Evolutionary conservation across 2,329 filamentous ascomycete species (phyloP).

Genomic region (Fusarium circinatum): DNA sequence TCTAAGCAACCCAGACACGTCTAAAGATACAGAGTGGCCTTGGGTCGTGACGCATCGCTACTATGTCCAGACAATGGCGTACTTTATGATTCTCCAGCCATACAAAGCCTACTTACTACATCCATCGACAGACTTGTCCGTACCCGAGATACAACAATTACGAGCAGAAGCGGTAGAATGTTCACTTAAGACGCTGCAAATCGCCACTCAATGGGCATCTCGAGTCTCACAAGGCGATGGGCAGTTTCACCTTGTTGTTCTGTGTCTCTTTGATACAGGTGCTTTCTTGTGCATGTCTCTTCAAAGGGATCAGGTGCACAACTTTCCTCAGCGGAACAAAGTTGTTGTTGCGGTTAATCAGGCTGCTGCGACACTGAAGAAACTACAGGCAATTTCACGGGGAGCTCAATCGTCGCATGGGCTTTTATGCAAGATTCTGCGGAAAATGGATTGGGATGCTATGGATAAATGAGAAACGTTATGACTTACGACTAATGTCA

Average conservation of each 20-base stretch:
- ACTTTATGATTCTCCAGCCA: slow-evolving; percentile 13
- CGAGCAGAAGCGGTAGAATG: not conserved
- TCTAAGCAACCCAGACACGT: not conserved
- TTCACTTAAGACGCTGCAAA: not conserved
- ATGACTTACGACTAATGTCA: not conserved
- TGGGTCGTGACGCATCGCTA: slow-evolving; percentile 12
- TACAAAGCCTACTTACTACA: not conserved
- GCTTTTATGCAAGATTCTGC: not conserved
- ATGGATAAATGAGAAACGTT: not conserved
- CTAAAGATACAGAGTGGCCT: not conserved
- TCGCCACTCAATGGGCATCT: slow-evolving; percentile 5
- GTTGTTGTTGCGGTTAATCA: not conserved
- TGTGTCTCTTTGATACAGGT: slow-evolving; percentile 6
- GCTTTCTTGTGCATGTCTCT: slow-evolving; percentile 6
- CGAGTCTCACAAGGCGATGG: not conserved
- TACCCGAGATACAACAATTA: not conserved
- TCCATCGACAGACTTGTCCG: not conserved
- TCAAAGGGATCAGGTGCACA: not conserved
- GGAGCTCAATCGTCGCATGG: slow-evolving; percentile 6
- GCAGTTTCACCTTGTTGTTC: slow-evolving; percentile 2
- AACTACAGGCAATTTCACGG: not conserved
- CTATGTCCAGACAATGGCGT: slow-evolving; percentile 16
- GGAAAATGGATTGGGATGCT: not conserved
- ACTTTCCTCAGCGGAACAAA: not conserved
- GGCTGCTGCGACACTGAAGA: not conserved